Base-by-base conservation (phyloP, 768 basidiomycete species). In the Agaricus sinodeliciosus region DNA sequence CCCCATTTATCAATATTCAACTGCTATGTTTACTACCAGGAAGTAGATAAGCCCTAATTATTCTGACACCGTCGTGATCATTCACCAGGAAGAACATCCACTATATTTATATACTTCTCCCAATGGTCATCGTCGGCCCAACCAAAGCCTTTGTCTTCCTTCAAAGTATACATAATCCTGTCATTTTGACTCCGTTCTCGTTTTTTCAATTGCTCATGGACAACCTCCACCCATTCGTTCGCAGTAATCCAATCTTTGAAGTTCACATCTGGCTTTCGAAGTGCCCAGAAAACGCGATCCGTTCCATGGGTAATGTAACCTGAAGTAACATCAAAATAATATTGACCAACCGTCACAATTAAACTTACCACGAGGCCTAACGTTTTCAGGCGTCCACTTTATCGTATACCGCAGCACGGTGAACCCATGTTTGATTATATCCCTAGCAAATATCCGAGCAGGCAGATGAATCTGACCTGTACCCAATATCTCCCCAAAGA, bases 271-370 rank as follows among this genome's bases (percentile, higher is more conserved):
- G 81, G 77, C 0, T 73, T 54, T 4, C 81, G 73, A 13, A 87
- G 68, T 2, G 82, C 74, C 81, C 86, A 90, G 12, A 88, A 47
- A 25, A 68, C 54, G 6, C 81, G 72, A 58, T 90, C 89, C 7
- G 78, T 77, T 3, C 69, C 85, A 59, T 90, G 88, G 0, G 85
- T 87, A 5, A 88, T 82, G 49, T 81, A 79, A 0, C 83, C 85
- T 87, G 37, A 15, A 16, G 46, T n/a, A 16, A 39, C 39, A 7
- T 9, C 39, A 16, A 13, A 4, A 34, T 11, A 13, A 7, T 35
- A 11, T 31, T 26, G 44, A 16, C 43, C 28, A 18, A 4, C 25
- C 42, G 18, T 36, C 35, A 36, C 48, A 36, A 34, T 16, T 16
- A 18, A 34, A 49, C 72, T 58, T 60, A 81, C 85, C 85, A 60